phyloP scores from a whole-genome alignment of 768 basidiomycete species.

The Clitopilus hobsonii region DNA sequence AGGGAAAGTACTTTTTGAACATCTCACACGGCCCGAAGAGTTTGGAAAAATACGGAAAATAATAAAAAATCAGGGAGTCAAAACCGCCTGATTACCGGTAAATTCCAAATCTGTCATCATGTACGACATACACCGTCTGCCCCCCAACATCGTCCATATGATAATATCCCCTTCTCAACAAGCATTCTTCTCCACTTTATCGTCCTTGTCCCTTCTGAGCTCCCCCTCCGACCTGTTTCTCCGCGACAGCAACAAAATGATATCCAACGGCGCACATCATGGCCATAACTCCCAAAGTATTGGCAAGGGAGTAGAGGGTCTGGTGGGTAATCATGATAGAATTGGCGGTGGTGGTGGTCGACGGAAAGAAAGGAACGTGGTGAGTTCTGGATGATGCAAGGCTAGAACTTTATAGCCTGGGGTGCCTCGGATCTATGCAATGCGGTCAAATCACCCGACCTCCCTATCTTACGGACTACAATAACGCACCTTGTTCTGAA shows the following conservation, averaged over 20 bases:
- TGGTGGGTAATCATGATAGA: conserved; percentile 69
- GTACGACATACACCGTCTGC: not conserved
- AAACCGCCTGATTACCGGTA: not conserved
- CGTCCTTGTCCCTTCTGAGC: conserved; percentile 17
- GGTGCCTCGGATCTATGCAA: not conserved
- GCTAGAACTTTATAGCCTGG: conserved; percentile 1
- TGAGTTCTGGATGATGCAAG: not conserved
- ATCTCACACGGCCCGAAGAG: not conserved
- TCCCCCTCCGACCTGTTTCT: conserved; percentile 30
- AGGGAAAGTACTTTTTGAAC: no score
- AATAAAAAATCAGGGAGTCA: not conserved
- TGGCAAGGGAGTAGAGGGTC: conserved; percentile 79
- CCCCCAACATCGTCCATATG: not conserved
- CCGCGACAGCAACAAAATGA: conserved; percentile 88
- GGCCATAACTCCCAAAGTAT: conserved; percentile 76
- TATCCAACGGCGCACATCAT: conserved; percentile 88
- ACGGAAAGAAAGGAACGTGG: not conserved
- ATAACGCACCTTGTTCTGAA: not conserved
- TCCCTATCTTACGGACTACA: not conserved
- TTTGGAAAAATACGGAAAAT: not conserved
- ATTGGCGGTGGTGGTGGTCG: not conserved
- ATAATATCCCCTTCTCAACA: not conserved
- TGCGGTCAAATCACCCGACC: not conserved
- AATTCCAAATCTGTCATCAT: not conserved
- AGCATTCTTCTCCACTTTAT: conserved; percentile 8